Evolutionary conservation across 192 early-diverging fungal genomes (phyloP).

Genomic region (Coemansia sp.): DNA sequence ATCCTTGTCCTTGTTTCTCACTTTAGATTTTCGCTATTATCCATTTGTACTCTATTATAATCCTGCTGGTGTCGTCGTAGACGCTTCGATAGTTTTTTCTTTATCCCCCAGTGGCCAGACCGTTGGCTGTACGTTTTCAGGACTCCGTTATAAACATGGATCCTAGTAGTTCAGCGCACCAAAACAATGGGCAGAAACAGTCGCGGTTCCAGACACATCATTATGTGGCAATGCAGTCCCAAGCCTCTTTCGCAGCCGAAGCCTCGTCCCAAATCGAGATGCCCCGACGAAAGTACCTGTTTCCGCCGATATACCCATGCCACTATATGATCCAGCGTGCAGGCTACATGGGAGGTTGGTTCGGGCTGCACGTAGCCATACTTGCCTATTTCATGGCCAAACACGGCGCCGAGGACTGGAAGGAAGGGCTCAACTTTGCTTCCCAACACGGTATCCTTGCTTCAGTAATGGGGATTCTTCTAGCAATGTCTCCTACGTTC

Average conservation of each 20-base stretch:
- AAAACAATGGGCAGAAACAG: neutral
- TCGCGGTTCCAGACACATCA: neutral
- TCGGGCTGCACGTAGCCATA: conserved; percentile 39
- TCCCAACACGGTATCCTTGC: conserved; percentile 49
- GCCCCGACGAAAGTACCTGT: conserved; percentile 32
- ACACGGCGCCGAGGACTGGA: conserved; percentile 31
- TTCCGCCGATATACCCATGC: conserved; percentile 54
- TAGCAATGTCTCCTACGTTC: conserved; percentile 75
- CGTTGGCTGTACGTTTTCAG: neutral
- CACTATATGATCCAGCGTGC: conserved; percentile 56
- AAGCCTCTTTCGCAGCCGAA: conserved; percentile 24
- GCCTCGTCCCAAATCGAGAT: conserved; percentile 19
- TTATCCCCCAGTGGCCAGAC: neutral
- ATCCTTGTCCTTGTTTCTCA: neutral
- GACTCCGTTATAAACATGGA: neutral
- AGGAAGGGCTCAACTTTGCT: conserved; percentile 47
- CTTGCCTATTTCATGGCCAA: conserved; percentile 41
- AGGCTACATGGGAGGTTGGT: conserved; percentile 49
- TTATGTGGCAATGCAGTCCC: conserved; percentile 8
- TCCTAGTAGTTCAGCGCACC: neutral
- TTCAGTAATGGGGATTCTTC: conserved; percentile 54
- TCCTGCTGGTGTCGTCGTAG: neutral
- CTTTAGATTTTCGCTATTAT: neutral
- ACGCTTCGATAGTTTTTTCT: neutral
- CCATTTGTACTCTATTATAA: neutral